Evolutionary conservation across 2,329 filamentous ascomycete species (phyloP), one percentile per base, ranked within the genome.

Genomic region (Alternaria metachromatica): DNA sequence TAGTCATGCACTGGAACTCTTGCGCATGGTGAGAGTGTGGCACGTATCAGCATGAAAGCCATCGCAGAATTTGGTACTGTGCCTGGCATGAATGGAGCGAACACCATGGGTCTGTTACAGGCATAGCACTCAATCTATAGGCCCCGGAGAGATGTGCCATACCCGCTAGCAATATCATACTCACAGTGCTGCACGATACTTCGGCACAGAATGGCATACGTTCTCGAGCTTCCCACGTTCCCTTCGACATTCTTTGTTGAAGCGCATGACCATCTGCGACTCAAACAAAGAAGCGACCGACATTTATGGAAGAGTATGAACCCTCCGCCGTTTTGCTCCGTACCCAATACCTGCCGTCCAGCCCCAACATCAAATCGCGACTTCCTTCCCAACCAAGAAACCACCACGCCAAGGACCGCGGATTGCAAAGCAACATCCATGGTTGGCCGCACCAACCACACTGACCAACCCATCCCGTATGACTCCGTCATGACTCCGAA

Each of bases 391-490:
- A 41, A 41, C 37, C n/a, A 41, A 41, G 9, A 11, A 18, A 3
- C 5, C n/a, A 11, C n/a, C 37, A 41, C 9, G n/a, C n/a, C n/a
- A 18, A 18, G 9, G 37, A 41, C 37, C n/a, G 37, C n/a, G 8
- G 37, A 41, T 41, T 41, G 5, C 37, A 41, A 41, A 18, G 3
- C 9, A 11, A 11, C 37, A 10, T 3, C 4, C 37, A 18, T 9
- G 9, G 37, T 41, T 41, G 37, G 37, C 23, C 25, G 3, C 10
- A 18, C 45, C 21, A 48, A 10, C 15, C 13, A 25, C 45, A 26
- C 1, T 1, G 13, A 26, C 0, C 4, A 15, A 0, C 7, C 2
- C 23, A 26, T n/a, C 6, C 0, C 4, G 1, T n/a, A 3, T 48
- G 21, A 48, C 45, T 48, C 45, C 15, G 25, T n/a, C 13, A 26